Evolutionary conservation across 768 basidiomycete genomes (phyloP).

Genomic region (Leccinum olivaceopallidum): DNA sequence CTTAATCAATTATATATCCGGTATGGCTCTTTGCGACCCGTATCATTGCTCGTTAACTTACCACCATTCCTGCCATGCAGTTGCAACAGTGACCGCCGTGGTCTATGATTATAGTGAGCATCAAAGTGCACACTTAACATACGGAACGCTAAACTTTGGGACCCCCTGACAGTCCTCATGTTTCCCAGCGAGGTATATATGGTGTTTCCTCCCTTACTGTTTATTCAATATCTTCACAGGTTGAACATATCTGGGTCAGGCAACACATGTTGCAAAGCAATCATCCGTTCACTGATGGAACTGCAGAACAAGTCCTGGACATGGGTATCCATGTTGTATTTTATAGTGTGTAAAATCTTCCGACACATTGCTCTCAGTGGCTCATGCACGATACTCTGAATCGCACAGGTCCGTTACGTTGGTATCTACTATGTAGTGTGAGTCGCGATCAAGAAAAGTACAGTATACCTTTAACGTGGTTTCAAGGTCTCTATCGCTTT

Average conservation of each 20-base stretch:
- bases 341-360: not conserved
- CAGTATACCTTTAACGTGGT: no score
- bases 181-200: not conserved
- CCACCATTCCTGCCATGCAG: not conserved
- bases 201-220: not conserved
- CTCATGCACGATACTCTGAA: not conserved
- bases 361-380: no score
- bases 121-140: not conserved
- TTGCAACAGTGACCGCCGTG: not conserved
- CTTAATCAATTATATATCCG: not conserved
- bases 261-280: not conserved
- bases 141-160: not conserved
- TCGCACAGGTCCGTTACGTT: no score
- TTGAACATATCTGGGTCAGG: not conserved
- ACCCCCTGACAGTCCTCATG: not conserved
- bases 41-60: not conserved
- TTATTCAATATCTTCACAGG: not conserved
- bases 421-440: no score
- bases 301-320: not conserved
- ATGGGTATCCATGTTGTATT: not conserved
- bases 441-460: no score
- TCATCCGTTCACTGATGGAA: not conserved
- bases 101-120: not conserved
- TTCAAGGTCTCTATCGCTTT: accelerated
- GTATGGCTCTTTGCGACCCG: not conserved